Evolutionary conservation across 257 asterid genomes (phyloP).

Genomic region (Fraxinus cuspidata): DNA sequence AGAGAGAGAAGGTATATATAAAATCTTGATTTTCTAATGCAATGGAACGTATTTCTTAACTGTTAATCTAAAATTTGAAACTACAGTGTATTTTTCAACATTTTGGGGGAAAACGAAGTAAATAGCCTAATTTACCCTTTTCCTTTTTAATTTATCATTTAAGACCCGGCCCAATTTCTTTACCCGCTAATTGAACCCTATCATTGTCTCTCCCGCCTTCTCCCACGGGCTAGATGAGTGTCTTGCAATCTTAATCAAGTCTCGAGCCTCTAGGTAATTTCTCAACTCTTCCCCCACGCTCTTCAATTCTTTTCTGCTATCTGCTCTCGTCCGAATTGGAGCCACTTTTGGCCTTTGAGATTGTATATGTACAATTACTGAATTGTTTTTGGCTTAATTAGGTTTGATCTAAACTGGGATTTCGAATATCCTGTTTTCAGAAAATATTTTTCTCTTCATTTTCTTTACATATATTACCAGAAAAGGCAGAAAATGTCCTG

Average conservation of each 20-base stretch:
- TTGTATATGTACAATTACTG: neutral
- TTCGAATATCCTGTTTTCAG: neutral
- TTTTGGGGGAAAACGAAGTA: too few relatives aligned
- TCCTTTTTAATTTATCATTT: too few relatives aligned
- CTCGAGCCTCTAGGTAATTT: neutral
- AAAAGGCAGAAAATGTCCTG: too few relatives aligned
- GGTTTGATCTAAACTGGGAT: neutral
- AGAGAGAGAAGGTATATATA: too few relatives aligned
- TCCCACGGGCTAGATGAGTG: neutral
- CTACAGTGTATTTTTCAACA: too few relatives aligned
- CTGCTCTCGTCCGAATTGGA: neutral
- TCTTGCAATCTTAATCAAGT: neutral
- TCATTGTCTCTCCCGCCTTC: neutral
- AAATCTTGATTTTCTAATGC: too few relatives aligned
- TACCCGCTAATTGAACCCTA: neutral
- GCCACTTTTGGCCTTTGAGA: neutral
- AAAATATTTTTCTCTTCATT: too few relatives aligned
- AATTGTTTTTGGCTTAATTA: neutral
- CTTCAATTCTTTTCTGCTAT: neutral
- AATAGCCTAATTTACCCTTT: too few relatives aligned
- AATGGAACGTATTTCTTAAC: too few relatives aligned
- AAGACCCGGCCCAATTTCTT: too few relatives aligned
- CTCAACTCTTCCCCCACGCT: neutral
- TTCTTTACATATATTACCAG: too few relatives aligned
- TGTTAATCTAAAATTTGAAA: too few relatives aligned